Base-by-base conservation (phyloP, 2,329 filamentous ascomycete genomes). In the Stagonosporopsis tanaceti region DNA sequence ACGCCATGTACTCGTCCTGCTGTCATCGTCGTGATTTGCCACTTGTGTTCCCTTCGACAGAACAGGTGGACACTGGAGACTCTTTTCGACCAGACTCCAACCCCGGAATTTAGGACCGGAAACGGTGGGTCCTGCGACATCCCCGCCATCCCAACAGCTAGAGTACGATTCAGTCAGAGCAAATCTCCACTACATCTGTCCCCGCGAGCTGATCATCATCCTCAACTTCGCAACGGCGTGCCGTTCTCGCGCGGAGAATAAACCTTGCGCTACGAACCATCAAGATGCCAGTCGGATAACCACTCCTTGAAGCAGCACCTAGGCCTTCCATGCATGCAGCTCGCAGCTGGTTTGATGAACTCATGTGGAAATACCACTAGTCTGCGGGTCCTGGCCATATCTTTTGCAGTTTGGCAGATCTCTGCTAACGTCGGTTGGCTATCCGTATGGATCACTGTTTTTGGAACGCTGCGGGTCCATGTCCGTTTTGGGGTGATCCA, bases 61-160 rank as follows among this genome's bases (percentile, higher is more conserved):
- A 53, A 40, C 48, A 34, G 44, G 54, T 53, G 54, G 45, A 46
- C 39, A 50, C 39, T 20, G 48, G 44, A 46, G 41, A 53, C 45
- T 25, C 15, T 40, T 24, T 34, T 30, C 44, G 5, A 48, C 24
- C 25, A 15, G 48, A 48, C 48, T 42, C 28, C 32, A 30, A 39
- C 44, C 48, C 48, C 45, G 45, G 54, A 35, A 30, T 53, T 4
- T 45, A 44, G 38, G 15, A 34, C 48, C 17, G 48, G 38, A 39
- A 35, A 39, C 34, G 45, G 54, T 53, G 54, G 54, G 54, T 28
- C 54, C 42, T 40, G 11, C 37, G 35, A 32, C 37, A 28, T 57
- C 45, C 48, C 54, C 54, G 8, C 44, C 25, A 40, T 45, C 22
- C 40, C 44, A 30, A 20, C 32, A 12, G 15, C 27, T 53, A 46